These are phyloP conservation scores for Tolypocladium cylindrosporum DNA, from an alignment of 2,329 filamentous ascomycete genomes.

Conservation along the genomic window DNA sequence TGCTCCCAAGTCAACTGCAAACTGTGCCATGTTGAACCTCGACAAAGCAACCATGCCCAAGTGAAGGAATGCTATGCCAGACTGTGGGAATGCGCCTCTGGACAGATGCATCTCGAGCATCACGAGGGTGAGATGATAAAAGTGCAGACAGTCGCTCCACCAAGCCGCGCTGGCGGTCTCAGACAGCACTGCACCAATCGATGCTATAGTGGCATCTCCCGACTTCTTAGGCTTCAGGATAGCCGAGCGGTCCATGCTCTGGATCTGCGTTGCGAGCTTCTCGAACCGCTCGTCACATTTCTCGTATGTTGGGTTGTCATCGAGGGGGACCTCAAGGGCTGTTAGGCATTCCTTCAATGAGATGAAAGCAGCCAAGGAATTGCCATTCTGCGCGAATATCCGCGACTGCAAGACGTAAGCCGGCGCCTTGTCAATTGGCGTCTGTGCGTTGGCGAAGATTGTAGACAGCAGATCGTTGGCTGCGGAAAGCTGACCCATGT, in stretches of 20 bases:
- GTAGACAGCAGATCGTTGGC: conserved; percentile 59
- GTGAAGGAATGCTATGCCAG: conserved; percentile 58
- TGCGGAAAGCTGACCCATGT: conserved; percentile 60
- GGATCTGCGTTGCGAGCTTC: conserved; percentile 47
- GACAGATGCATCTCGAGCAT: conserved; percentile 58
- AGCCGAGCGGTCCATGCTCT: conserved; percentile 40
- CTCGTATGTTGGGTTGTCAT: conserved; percentile 58
- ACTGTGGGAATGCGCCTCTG: conserved; percentile 57
- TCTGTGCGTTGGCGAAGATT: conserved; percentile 61
- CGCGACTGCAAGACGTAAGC: conserved; percentile 77
- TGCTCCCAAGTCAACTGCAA: conserved; percentile 55
- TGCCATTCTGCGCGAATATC: conserved; percentile 64
- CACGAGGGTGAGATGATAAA: conserved; percentile 59
- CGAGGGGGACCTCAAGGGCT: conserved; percentile 58
- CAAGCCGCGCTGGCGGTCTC: conserved; percentile 62
- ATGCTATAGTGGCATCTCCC: conserved; percentile 45
- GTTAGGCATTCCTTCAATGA: conserved; percentile 61
- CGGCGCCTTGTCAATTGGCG: conserved; percentile 69
- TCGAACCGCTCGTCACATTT: conserved; percentile 70
- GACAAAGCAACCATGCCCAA: conserved; percentile 56
- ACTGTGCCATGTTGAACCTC: conserved; percentile 60
- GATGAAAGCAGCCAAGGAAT: conserved; percentile 58
- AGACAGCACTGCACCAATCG: conserved; percentile 58
- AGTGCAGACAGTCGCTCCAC: conserved; percentile 64
- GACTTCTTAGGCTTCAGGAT: conserved; percentile 32